Evolutionary conservation across 2,329 filamentous ascomycete species (phyloP), one percentile per base, ranked within the genome.

Genomic region (Trichoderma sp.): DNA sequence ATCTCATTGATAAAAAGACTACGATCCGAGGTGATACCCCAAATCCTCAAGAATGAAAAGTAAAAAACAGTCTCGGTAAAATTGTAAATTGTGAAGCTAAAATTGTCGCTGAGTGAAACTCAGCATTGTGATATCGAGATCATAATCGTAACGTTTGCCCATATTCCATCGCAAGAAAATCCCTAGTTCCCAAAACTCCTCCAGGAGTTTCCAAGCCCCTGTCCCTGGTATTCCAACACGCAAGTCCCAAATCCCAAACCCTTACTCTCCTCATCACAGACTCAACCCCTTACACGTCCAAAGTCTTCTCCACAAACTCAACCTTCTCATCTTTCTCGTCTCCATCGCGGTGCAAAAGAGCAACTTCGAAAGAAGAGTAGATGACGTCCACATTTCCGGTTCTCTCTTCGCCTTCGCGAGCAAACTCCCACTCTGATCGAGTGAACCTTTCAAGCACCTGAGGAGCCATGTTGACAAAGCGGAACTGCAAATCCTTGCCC

Each of bases 401-500:
- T 26, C 76, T 71, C 43, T 77, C 71, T 71, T 80, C 76, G 1
- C 77, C 77, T n/a, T 77, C 79, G 3, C 76, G 74, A 6, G 77
- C 75, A 69, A 82, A 75, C 34, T 74, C 75, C 83, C 83, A 85
- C 2, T 80, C 77, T 0, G 81, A 81, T 11, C 83, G 76, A 9
- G 76, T 76, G 15, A 84, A 84, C 0, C 83, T 77, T 70, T 82
- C 76, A 0, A 78, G 76, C 11, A 84, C 83, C 15, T 84, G 81
- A 0, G 81, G 79, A 0, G 81, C 81, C 79, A 89, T 80, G 7
- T 84, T 84, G 1, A 85, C 83, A 57, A 89, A 85, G 0, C 86
- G 77, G 3, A 89, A 75, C 67, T 86, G 82, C 0, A 85, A 80
- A 0, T 78, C 76, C 3, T 82, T 78, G 0, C 87, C 87, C 0